Percentiles rank a stretch among this genome's conserved stretches.
Evolutionary conservation across 306 rosid species (phyloP).

Genomic region (Aeschynomene evenia): DNA sequence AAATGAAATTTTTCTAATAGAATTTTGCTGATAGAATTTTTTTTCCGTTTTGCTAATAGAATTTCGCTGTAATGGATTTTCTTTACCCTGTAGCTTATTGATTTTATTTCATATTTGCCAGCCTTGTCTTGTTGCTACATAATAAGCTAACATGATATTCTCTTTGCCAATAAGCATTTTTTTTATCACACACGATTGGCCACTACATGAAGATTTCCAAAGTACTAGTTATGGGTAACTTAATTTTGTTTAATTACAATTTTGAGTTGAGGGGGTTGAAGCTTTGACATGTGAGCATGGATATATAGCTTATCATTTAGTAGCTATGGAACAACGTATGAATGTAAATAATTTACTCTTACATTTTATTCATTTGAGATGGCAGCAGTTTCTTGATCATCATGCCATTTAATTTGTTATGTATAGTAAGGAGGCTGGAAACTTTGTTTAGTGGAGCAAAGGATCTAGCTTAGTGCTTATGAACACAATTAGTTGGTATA

Average conservation of each 20-base stretch:
- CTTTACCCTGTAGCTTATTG: neutral
- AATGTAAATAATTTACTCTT: neutral
- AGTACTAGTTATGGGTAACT: neutral
- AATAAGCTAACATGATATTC: neutral
- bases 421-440: neutral
- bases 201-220: neutral
- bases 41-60: neutral
- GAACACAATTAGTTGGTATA: neutral
- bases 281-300: neutral
- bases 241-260: neutral
- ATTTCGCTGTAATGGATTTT: neutral
- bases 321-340: neutral
- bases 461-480: neutral
- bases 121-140: constrained; percentile 2
- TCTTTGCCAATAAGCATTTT: neutral
- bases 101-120: neutral
- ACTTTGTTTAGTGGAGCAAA: neutral
- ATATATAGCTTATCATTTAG: neutral
- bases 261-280: neutral
- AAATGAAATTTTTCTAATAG: neutral
- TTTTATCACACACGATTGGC: neutral
- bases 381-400: neutral
- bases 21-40: neutral
- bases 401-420: neutral
- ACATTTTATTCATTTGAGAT: neutral